Base-by-base conservation (phyloP, 2,329 filamentous ascomycete species). In the Pyricularia pennisetigena region DNA sequence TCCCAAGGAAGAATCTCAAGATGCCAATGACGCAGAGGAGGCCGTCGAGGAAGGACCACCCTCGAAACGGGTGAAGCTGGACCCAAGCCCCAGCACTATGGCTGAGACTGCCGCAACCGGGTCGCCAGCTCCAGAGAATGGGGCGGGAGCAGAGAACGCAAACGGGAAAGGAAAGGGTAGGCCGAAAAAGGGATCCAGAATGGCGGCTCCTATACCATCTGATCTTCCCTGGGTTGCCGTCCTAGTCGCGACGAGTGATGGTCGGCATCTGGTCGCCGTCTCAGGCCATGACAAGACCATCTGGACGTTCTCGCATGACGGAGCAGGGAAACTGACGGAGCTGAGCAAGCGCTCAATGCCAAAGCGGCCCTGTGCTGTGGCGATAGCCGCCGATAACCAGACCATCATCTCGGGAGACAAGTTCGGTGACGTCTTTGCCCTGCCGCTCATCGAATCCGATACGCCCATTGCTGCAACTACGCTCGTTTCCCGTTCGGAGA, bases 251-350 rank as follows among this genome's bases (percentile, higher is more conserved):
- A 90, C 92, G 0, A 77, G 81, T 16, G 83, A 91, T 71, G 86
- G 88, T 16, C 82, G 85, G 61, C 82, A 97, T 78, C 77, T 96
- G 24, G 81, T 97, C 61, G 91, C 88, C 26, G 86, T 96, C 32
- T 97, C 93, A 9, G 89, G 87, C n/a, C 92, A 97, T 74, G 95
- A 98, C 81, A 99, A 99, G 81, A 88, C 86, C 66, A 84, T 99
- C 59, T 91, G 92, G 77, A 92, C 97, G 0, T 92, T 98, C 75
- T 82, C 87, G 72, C 82, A 94, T 69, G 83, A 87, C 32, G 79
- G 83, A 2, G 78, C 85, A 67, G 90, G 89, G 1, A 79, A 78
- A 3, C 78, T 97, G 30, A 81, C 82, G 32, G 84, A 92, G 74
- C 76, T 93, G 69, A 96, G 90, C 77, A 84, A 88, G 77, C 87